Base-by-base conservation (phyloP, 2,329 filamentous ascomycete genomes). In the Pseudogymnoascus sp. region DNA sequence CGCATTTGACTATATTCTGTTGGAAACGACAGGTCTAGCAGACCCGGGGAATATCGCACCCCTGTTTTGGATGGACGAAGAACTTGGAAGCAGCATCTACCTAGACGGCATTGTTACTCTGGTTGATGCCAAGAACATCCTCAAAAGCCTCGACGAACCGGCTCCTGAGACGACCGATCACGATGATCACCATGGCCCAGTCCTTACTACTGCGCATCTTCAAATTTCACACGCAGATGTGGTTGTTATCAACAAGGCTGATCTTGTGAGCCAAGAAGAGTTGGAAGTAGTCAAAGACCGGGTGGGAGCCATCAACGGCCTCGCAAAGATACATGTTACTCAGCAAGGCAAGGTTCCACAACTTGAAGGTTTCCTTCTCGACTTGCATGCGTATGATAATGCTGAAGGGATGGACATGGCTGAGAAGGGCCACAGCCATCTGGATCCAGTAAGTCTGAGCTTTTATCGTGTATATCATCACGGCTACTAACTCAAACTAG, bases 181-280 rank as follows among this genome's bases (percentile, higher is more conserved):
- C 22, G 79, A 80, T 7, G 77, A 84, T 22, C 74, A 79, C 64
- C 73, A 78, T 45, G 87, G 88, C 0, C 87, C 89, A 0, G 76
- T 92, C 7, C 84, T 97, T 75, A 97, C 93, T 0, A 96, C 91
- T 2, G 94, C 94, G 0, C 94, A 99, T 74, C 82, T 97, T 58
- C 94, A 99, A 71, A 96, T 99, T 64, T 97, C 92, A 1, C 93
- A 99, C 70, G 94, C 94, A 5, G 94, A 99, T 75, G 91, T 97
- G 7, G 84, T 99, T 49, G 85, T 99, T 39, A 84, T 99, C 68
- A 99, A 99, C 77, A 99, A 99, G 75, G 82, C 87, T 2, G 94
- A 99, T 72, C 80, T 97, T 3, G 92, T 97, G 3, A 84, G 82
- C 5, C 73, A 82, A 1, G 77, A 82, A 5, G 86, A 96, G 69